These are phyloP conservation scores for Penicillium sp. DNA, from an alignment of 2,329 filamentous ascomycete species.

Conservation along the genomic window DNA sequence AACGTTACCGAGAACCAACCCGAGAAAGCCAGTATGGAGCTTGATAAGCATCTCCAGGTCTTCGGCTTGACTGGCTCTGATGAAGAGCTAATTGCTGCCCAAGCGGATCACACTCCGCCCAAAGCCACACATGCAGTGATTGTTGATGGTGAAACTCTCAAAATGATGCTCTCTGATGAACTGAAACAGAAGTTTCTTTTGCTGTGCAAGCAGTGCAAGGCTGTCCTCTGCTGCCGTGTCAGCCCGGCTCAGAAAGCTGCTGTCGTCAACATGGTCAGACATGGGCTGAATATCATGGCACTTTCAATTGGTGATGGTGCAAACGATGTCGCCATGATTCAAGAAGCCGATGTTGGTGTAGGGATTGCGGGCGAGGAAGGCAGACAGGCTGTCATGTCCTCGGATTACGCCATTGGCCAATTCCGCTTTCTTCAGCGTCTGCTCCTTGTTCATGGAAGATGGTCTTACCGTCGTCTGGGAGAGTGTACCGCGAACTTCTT, in stretches of 20 bases:
- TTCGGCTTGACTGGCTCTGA: constrained; percentile 83
- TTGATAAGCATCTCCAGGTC: constrained; percentile 67
- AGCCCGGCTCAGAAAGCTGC: constrained; percentile 95
- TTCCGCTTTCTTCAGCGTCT: constrained; percentile 84
- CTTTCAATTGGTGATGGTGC: constrained; percentile 89
- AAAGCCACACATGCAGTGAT: constrained; percentile 85
- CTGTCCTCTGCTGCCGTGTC: constrained; percentile 94
- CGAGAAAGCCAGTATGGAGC: constrained; percentile 62
- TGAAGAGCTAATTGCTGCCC: constrained; percentile 75
- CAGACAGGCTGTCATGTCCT: constrained; percentile 90
- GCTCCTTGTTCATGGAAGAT: constrained; percentile 84
- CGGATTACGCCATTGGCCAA: constrained; percentile 91
- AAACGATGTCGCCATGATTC: constrained; percentile 97
- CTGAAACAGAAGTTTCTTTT: constrained; percentile 90
- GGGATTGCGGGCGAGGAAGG: constrained; percentile 93
- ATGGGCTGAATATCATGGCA: constrained; percentile 92
- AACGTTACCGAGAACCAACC: constrained; percentile 76
- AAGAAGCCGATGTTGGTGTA: constrained; percentile 94
- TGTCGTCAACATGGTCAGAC: constrained; percentile 95
- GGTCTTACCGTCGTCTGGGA: constrained; percentile 91
- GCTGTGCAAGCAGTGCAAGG: constrained; percentile 94
- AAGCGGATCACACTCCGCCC: constrained; percentile 80
- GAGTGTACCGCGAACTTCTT: constrained; percentile 99
- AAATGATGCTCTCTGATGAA: constrained; percentile 76
- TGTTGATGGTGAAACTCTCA: constrained; percentile 90